These are phyloP conservation scores for Sphaerulina populicola DNA, from an alignment of 2,329 filamentous ascomycete species.

Conservation along the genomic window DNA sequence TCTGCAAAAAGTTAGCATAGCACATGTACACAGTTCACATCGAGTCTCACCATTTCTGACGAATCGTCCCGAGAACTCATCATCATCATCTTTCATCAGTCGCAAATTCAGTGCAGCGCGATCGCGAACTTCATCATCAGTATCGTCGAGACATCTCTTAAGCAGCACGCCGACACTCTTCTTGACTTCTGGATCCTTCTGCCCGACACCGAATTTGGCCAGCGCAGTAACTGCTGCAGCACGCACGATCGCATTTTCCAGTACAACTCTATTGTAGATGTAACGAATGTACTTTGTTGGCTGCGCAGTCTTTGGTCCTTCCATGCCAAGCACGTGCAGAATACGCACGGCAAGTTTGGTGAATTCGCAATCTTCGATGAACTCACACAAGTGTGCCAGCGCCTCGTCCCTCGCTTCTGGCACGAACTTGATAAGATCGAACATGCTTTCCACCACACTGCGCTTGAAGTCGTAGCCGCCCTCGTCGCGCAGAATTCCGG, in stretches of 20 bases:
- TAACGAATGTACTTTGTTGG: conserved; percentile 99
- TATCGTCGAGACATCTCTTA: conserved; percentile 88
- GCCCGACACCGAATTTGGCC: conserved; percentile 93
- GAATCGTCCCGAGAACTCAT: conserved; percentile 75
- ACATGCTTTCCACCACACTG: conserved; percentile 96
- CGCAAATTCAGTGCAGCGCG: conserved; percentile 86
- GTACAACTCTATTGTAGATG: conserved; percentile 95
- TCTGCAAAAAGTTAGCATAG: conserved; percentile 47
- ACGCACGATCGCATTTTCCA: conserved; percentile 93
- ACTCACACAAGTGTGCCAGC: conserved; percentile 91
- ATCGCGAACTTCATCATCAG: conserved; percentile 94
- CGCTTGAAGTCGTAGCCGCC: conserved; percentile 98
- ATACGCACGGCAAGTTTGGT: conserved; percentile 95
- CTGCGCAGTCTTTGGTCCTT: conserved; percentile 89
- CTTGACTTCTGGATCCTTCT: conserved; percentile 95
- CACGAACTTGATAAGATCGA: conserved; percentile 97
- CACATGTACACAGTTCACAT: background rate
- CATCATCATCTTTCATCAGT: conserved; percentile 76
- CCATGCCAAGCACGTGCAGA: conserved; percentile 82
- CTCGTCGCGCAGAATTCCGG: conserved; percentile 91
- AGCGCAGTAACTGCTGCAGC: conserved; percentile 92
- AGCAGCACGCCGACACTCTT: conserved; percentile 87
- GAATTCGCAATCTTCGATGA: conserved; percentile 99
- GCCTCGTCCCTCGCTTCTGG: conserved; percentile 76
- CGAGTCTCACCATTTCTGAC: conserved; percentile 71